Percentiles rank a stretch among this genome's conserved stretches.
Evolutionary conservation across 768 basidiomycete genomes (phyloP).

Genomic region (Brasilioporus rufonigricans): DNA sequence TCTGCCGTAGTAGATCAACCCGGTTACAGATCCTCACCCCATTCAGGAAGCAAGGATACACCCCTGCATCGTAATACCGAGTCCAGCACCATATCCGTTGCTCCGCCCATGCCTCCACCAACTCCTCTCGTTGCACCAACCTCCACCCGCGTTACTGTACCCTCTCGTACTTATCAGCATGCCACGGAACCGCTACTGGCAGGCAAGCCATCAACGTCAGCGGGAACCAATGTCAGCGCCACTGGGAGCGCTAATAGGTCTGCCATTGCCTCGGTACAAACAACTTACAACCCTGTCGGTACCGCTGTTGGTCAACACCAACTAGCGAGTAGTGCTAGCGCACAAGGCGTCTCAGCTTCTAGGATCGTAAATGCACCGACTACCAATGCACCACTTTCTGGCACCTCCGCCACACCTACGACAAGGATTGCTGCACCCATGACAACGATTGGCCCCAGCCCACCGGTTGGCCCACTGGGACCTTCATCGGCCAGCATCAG

Average conservation of each 20-base stretch:
- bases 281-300: neutral
- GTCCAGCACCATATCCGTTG: neutral
- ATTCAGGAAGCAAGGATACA: slow-evolving; percentile 21
- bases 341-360: slow-evolving; percentile 9
- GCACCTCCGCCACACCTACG: slow-evolving; percentile 1
- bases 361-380: slow-evolving; percentile 9
- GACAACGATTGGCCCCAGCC: slow-evolving; percentile 4
- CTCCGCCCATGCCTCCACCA: slow-evolving; percentile 24
- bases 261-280: slow-evolving; percentile 1
- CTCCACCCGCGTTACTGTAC: slow-evolving; percentile 11
- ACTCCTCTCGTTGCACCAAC: slow-evolving; percentile 1
- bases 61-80: slow-evolving; percentile 13
- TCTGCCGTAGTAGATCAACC: slow-evolving; percentile 7
- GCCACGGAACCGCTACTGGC: slow-evolving; percentile 22
- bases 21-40: slow-evolving; percentile 19
- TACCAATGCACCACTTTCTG: neutral
- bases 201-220: slow-evolving; percentile 13
- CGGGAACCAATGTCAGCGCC: neutral
- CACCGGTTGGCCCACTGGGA: slow-evolving; percentile 1
- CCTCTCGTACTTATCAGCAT: slow-evolving; percentile 27
- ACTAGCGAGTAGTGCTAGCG: neutral
- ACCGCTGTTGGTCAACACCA: slow-evolving; percentile 9
- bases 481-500: slow-evolving; percentile 1
- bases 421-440: slow-evolving; percentile 9
- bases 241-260: slow-evolving; percentile 10